Evolutionary conservation across 2,329 filamentous ascomycete genomes (phyloP).

Genomic region (Xenosphaeropsis pyriputrescens): DNA sequence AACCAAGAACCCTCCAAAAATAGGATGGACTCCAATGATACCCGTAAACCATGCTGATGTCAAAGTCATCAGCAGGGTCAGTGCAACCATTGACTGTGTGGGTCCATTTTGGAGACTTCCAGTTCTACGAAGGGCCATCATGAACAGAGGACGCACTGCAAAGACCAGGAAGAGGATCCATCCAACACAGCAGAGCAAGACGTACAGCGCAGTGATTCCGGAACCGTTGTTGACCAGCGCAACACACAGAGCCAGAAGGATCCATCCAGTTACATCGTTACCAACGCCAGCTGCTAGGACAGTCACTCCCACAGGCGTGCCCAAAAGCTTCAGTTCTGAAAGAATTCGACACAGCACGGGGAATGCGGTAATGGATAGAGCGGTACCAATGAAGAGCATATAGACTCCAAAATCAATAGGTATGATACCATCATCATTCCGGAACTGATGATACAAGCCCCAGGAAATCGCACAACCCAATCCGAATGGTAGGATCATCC

Average conservation of each 20-base stretch:
- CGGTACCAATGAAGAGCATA: slow-evolving; percentile 78
- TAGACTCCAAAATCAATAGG: slow-evolving; percentile 46
- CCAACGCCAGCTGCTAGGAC: slow-evolving; percentile 82
- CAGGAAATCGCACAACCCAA: slow-evolving; percentile 69
- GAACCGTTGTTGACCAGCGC: slow-evolving; percentile 79
- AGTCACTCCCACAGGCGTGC: slow-evolving; percentile 74
- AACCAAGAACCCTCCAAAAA: slow-evolving; percentile 85
- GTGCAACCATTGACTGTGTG: slow-evolving; percentile 66
- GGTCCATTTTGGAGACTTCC: slow-evolving; percentile 79
- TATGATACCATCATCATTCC: slow-evolving; percentile 27
- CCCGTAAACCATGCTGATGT: slow-evolving; percentile 75
- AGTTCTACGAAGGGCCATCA: slow-evolving; percentile 58
- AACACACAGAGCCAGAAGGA: slow-evolving; percentile 83
- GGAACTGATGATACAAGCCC: slow-evolving; percentile 66
- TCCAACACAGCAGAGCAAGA: slow-evolving; percentile 60
- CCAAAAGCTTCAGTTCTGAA: slow-evolving; percentile 75
- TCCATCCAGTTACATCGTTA: slow-evolving; percentile 86
- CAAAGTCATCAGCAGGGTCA: slow-evolving; percentile 70
- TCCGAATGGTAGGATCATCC: slow-evolving; percentile 73
- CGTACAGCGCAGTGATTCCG: slow-evolving; percentile 72
- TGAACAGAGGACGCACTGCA: slow-evolving; percentile 56
- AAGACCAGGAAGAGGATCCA: slow-evolving; percentile 66
- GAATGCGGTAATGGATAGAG: slow-evolving; percentile 82
- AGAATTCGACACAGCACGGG: slow-evolving; percentile 89
- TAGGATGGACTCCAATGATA: slow-evolving; percentile 84